Evolutionary conservation across 106 monocot genomes (phyloP), one percentile per base, ranked within the genome.

Genomic region (Gastrodia elata): DNA sequence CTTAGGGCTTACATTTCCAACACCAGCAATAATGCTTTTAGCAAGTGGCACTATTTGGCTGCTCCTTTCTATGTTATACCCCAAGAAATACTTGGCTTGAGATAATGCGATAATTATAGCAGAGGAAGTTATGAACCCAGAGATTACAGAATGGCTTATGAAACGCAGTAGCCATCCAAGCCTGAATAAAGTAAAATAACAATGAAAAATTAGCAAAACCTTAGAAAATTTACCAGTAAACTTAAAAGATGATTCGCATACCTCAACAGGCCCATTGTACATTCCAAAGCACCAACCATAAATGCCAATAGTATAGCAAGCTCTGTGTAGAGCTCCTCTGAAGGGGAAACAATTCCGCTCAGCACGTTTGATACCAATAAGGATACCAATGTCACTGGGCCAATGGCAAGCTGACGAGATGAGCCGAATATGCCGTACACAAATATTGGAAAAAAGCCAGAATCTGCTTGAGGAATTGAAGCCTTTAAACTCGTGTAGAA

Each of bases 61-160:
- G 74, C 94, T 94, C 59, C 94, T 76, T 36, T 75, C 87, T 49
- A 94, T 71, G 57, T 61, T 78, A 64, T 94, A 94, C 22, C 90
- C 94, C 76, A 94, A 82, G 75, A 94, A 94, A 49, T 94, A 94
- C 73, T 94, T 94, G 41, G 80, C 81, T 77, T 94, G 94, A 39
- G 94, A 94, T 41, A 94, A 75, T 33, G 79, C 90, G 77, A 94
- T 94, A 34, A 90, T 85, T 78, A 94, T 90, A 34, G 94, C 94
- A 25, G 94, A 94, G 73, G 94, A 83, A 65, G 94, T 90, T 52
- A 88, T 90, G 75, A 94, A 94, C 8, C 94, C 94, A 43, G 94
- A 94, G 73, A 94, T 94, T 56, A 94, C 94, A 65, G 94, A 87
- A 46, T 90, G 94, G 73, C 94, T 94, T 65, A 94, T 82, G 70